Evolutionary conservation across 2,329 filamentous ascomycete genomes (phyloP).

Genomic region (Cercospora sp.): DNA sequence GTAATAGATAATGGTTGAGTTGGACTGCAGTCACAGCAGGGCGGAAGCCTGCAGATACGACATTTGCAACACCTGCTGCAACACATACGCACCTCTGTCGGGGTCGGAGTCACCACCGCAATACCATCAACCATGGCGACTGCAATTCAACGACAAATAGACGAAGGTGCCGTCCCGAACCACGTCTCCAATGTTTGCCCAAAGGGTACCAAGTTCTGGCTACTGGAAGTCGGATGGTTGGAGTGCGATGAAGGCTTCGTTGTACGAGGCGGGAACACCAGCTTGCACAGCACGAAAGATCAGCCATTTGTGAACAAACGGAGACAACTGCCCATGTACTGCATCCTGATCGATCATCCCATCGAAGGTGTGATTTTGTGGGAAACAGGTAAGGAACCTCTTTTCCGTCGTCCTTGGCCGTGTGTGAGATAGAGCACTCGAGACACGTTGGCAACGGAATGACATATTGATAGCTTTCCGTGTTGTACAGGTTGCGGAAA

Average conservation of each 20-base stretch:
- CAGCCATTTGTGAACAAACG: constrained; percentile 46
- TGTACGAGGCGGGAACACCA: constrained; percentile 45
- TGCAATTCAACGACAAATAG: constrained; percentile 37
- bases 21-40: constrained; percentile 1
- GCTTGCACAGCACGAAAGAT: constrained; percentile 39
- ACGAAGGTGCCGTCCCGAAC: constrained; percentile 37
- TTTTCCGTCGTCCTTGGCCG: neutral
- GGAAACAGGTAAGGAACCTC: constrained; percentile 41
- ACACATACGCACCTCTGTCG: neutral
- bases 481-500: constrained; percentile 43
- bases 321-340: constrained; percentile 46
- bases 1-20: constrained; percentile 12
- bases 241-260: constrained; percentile 53
- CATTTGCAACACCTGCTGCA: constrained; percentile 10
- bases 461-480: neutral
- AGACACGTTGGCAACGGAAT: neutral
- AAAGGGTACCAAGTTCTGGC: constrained; percentile 50
- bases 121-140: constrained; percentile 18
- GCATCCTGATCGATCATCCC: constrained; percentile 49
- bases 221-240: constrained; percentile 40
- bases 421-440: neutral
- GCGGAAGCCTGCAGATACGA: constrained; percentile 5
- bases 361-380: constrained; percentile 49
- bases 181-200: constrained; percentile 44
- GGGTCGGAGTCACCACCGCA: neutral